A percentile compares a stretch with the other conserved stretches of the same genome.
Evolutionary conservation across 2,329 filamentous ascomycete genomes (phyloP).

Genomic region (Pseudogymnoascus sp.): DNA sequence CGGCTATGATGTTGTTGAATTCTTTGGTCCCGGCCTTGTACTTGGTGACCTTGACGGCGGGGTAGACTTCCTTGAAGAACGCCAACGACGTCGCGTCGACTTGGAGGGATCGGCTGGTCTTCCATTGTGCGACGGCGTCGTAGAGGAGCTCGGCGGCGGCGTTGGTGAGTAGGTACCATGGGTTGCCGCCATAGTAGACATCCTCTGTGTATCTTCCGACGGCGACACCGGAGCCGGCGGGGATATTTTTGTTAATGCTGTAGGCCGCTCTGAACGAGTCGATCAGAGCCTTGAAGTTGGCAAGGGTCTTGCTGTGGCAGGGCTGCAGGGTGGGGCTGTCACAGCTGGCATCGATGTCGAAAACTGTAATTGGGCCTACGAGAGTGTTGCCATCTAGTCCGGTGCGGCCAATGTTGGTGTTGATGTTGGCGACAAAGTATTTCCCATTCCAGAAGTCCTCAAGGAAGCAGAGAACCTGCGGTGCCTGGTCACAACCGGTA

Average conservation of each 20-base stretch:
- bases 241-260: constrained; percentile 58
- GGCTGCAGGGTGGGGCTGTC: constrained; percentile 71
- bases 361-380: constrained; percentile 58
- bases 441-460: constrained; percentile 64
- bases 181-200: constrained; percentile 69
- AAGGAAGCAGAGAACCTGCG: constrained; percentile 65
- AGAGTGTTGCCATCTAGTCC: constrained; percentile 69
- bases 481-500: constrained; percentile 54
- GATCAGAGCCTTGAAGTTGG: constrained; percentile 69
- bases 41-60: constrained; percentile 50
- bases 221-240: constrained; percentile 51
- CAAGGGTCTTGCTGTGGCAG: constrained; percentile 44
- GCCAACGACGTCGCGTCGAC: constrained; percentile 57
- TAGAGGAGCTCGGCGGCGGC: constrained; percentile 77
- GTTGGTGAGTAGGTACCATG: constrained; percentile 72
- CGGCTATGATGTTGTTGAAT: constrained; percentile 32
- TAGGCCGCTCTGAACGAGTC: constrained; percentile 71
- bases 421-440: constrained; percentile 65
- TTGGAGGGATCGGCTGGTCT: constrained; percentile 52
- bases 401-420: constrained; percentile 51
- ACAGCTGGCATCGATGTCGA: constrained; percentile 61
- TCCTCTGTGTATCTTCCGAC: constrained; percentile 67
- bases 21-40: constrained; percentile 47
- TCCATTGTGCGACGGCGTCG: constrained; percentile 67
- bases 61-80: constrained; percentile 67